phyloP scores from a whole-genome alignment of 2,329 filamentous ascomycete species.

The Xylaria arbuscula region DNA sequence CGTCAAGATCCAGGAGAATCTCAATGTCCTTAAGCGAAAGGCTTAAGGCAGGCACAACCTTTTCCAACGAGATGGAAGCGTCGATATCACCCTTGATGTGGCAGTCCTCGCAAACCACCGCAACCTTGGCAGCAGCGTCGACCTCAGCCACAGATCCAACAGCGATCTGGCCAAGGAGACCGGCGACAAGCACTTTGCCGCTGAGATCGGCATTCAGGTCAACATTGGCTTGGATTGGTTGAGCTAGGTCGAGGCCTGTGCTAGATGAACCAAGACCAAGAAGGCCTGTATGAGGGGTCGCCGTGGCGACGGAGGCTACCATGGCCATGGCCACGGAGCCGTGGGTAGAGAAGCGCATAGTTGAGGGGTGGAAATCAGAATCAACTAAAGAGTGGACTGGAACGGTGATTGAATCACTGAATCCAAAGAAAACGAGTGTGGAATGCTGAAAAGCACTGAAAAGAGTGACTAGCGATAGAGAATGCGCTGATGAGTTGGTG shows the following conservation, averaged over 20 bases:
- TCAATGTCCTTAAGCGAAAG: constrained; percentile 63
- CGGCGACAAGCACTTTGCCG: constrained; percentile 44
- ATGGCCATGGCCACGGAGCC: constrained; percentile 47
- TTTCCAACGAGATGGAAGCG: constrained; percentile 56
- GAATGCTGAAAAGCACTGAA: constrained; percentile 44
- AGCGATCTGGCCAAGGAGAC: constrained; percentile 44
- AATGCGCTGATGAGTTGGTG: constrained; percentile 41
- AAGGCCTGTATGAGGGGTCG: constrained; percentile 37
- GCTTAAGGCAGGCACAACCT: constrained; percentile 56
- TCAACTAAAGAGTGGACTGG: constrained; percentile 50
- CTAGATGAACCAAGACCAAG: constrained; percentile 12
- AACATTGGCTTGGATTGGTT: constrained; percentile 43
- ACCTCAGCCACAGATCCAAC: constrained; percentile 56
- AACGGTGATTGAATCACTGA: constrained; percentile 38
- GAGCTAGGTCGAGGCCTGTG: constrained; percentile 36
- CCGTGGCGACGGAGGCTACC: constrained; percentile 47
- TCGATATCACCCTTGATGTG: constrained; percentile 62
- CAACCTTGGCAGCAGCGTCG: constrained; percentile 45
- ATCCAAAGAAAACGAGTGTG: constrained; percentile 43
- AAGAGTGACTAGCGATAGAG: constrained; percentile 45
- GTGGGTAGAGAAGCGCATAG: constrained; percentile 49
- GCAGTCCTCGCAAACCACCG: constrained; percentile 59
- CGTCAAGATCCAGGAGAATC: constrained; percentile 62
- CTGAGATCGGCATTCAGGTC: constrained; percentile 45
- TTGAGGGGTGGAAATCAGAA: constrained; percentile 26